These are phyloP conservation scores for Verticillium albo-atrum DNA, from an alignment of 2,329 filamentous ascomycete species.

Conservation along the genomic window DNA sequence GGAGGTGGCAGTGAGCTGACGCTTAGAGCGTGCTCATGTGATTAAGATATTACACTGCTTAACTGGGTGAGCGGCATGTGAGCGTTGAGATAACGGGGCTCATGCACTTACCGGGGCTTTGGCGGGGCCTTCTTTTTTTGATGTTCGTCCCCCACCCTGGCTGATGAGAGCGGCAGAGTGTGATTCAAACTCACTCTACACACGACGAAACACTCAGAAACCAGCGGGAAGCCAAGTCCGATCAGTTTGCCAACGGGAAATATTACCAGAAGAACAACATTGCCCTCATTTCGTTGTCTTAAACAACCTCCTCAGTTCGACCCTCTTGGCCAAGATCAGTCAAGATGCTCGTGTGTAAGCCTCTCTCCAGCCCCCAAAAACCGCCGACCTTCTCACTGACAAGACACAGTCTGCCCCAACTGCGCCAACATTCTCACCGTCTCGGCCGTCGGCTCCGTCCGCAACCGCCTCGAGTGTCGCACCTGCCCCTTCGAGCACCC, in stretches of 20 bases:
- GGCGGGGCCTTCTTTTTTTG: neutral
- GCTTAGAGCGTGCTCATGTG: neutral
- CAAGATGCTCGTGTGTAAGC: slow-evolving; percentile 1
- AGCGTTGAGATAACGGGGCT: neutral
- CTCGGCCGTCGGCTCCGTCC: slow-evolving; percentile 49
- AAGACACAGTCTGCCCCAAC: slow-evolving; percentile 67
- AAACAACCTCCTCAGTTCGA: neutral
- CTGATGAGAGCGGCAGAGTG: neutral
- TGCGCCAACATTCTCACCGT: slow-evolving; percentile 83
- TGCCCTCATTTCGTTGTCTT: neutral
- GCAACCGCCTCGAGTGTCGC: slow-evolving; percentile 89
- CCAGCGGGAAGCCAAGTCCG: neutral
- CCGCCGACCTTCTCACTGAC: neutral
- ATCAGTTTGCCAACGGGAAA: too few species aligned
- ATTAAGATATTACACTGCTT: neutral
- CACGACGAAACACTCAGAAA: neutral
- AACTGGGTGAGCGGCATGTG: slow-evolving; percentile 5
- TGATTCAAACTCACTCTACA: neutral
- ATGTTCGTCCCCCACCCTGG: neutral
- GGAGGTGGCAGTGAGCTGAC: slow-evolving; percentile 4
- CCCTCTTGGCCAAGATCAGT: neutral
- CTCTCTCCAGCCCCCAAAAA: neutral
- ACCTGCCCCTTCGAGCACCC: slow-evolving; percentile 91
- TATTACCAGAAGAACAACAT: neutral
- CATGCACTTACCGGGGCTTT: neutral